Evolutionary conservation across 1,284 basidiomycete species (phyloP), one percentile per base, ranked within the genome.

Genomic region (Cutaneotrichosporon sp.): DNA sequence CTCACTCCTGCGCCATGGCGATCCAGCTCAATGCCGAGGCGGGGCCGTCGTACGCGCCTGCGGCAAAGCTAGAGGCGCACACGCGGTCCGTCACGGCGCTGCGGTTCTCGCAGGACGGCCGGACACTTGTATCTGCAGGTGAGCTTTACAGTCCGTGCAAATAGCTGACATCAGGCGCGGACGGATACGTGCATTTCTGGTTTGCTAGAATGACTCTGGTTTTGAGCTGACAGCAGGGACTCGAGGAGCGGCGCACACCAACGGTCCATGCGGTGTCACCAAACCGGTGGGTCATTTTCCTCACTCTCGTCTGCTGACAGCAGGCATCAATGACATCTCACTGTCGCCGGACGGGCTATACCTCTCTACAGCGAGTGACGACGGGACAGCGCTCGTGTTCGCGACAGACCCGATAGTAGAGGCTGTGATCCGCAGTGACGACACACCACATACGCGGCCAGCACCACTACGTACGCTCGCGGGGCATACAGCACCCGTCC

Each of bases 401-500:
- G 30, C 54, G 3, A 17, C 30, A 9, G 57, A 59, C 36, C 50
- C 47, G 8, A 18, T 51, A 1, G 52, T 50, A 30, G 39, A 46
- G 5, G 33, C 48, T 0, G 48, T 41, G 4, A n/a, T 34, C 15
- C 39, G 39, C 17, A 30, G 14, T 34, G 17, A 18, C 8, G 38
- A 36, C 2, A 13, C n/a, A 26, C 36, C 10, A 18, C 42, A 17
- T 8, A 17, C 37, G 33, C 21, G 34, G 23, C 37, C 41, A 22
- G 48, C 51, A 10, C 60, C 63, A 7, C 54, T 75, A 7, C 65
- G 84, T 60, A 81, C 79, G 8, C 76, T 96, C 8, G 76, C 79
- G 37, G 89, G 88, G 0, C 94, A 98, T 67, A 93, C 92, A 2
- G 93, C 90, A 62, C 91, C 90, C 60, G 90, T 97, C 0, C 90